Base-by-base conservation (phyloP, 805 yeast species). In the Wickerhamiella parazyma region DNA sequence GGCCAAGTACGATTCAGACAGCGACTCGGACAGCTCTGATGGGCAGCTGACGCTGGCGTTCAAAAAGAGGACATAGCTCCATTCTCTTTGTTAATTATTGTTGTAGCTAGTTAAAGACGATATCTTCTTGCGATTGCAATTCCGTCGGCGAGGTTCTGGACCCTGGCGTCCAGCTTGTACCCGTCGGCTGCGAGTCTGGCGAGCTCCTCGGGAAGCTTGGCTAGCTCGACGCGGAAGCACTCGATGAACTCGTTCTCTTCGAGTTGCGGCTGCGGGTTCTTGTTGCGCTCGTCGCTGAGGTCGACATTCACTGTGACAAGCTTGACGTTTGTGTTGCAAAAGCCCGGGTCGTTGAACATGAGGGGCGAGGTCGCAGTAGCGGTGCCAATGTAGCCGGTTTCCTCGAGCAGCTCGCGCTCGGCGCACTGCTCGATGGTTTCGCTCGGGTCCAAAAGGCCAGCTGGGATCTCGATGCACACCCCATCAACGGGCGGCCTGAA, bases 221-320 rank as follows among this genome's bases (percentile, higher is more conserved):
- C 61, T 50, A 86, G 60, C 11, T 87, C 85, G 25, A 63, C 54
- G 1, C 75, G 68, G 57, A 89, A 82, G n/a, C 84, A 77, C 54
- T 86, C 96, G 41, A 89, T 91, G 58, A 81, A 89, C 64, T 89
- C 98, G 48, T 78, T 80, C 6, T 85, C 95, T 63, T 91, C 96
- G 49, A 91, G 67, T 49, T 80, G 70, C 2, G 93, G 74, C 45
- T 65, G 57, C 1, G 95, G 96, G 48, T 76, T 65, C 47, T 61
- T 51, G 60, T 89, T 91, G 47, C 78, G 73, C 16, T 70, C 71
- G 44, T 75, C 76, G 2, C 64, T 53, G 63, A 82, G 62, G 55
- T 89, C 97, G 16, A 89, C 75, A 42, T 78, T 73, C 11, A 84
- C 82, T 22, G 78, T 77, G 1, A 89, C 91, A 46, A 89, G 63